Conservation (phyloP, 2,329 filamentous ascomycete species). For the Sclerotinia minor region DNA sequence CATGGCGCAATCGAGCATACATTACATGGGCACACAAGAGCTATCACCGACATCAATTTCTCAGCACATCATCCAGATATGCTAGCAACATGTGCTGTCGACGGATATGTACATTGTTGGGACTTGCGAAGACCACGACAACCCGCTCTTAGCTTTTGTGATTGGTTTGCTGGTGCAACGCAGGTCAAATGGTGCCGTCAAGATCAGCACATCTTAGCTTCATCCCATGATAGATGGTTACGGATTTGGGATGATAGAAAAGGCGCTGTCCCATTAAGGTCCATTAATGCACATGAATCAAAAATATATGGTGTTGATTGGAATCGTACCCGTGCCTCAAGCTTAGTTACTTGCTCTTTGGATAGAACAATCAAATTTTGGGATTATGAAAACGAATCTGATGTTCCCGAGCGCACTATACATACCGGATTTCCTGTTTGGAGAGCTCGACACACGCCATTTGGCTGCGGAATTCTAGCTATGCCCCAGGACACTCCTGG, state of each 20-base stretch:
- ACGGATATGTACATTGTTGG: slow-evolving; percentile 92
- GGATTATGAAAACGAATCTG: slow-evolving; percentile 68
- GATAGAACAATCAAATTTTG: slow-evolving; percentile 93
- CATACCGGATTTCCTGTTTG: slow-evolving; percentile 83
- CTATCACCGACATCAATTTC: slow-evolving; percentile 96
- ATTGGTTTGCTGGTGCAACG: slow-evolving; percentile 91
- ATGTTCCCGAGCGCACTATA: slow-evolving; percentile 74
- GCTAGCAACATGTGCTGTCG: slow-evolving; percentile 86
- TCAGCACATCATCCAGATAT: slow-evolving; percentile 89
- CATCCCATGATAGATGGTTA: slow-evolving; percentile 83
- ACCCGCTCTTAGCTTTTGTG: slow-evolving; percentile 78
- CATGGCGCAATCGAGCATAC: slow-evolving; percentile 79
- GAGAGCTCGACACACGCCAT: slow-evolving; percentile 88
- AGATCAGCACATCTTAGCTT: slow-evolving; percentile 82
- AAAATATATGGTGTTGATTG: slow-evolving; percentile 97
- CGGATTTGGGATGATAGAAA: slow-evolving; percentile 89
- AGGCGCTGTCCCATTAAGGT: slow-evolving; percentile 73
- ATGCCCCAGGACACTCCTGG: slow-evolving; percentile 92
- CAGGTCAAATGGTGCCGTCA: slow-evolving; percentile 95
- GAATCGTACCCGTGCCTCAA: slow-evolving; percentile 74
- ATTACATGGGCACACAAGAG: slow-evolving; percentile 79
- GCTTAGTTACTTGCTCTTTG: slow-evolving; percentile 82
- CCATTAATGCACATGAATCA: slow-evolving; percentile 83
- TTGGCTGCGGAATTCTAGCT: slow-evolving; percentile 79
- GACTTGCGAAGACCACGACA: slow-evolving; percentile 74